Percentiles rank a stretch among this genome's conserved stretches.
phyloP scores from a whole-genome alignment of 176 grass and related monocot genomes.

The Musa troglodytarum region DNA sequence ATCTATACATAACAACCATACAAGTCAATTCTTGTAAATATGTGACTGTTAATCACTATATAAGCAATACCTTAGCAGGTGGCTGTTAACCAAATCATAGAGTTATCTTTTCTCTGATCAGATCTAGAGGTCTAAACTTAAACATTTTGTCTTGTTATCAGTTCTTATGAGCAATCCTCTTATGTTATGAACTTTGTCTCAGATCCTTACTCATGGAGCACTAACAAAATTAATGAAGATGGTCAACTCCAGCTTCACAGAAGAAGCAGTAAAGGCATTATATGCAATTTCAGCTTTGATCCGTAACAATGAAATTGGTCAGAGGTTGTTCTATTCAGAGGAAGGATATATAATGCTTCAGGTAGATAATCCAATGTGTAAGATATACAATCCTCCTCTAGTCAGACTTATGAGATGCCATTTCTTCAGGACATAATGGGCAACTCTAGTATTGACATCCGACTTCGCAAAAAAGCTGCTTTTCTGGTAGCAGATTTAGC shows the following conservation, averaged over 20 bases:
- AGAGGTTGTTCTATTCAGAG: slow-evolving; percentile 50
- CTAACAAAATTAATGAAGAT: slow-evolving; percentile 72
- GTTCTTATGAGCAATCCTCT: background rate
- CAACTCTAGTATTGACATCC: slow-evolving; percentile 33
- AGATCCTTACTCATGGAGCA: slow-evolving; percentile 77
- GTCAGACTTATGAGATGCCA: background rate
- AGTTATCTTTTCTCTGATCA: background rate
- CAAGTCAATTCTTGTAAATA: too few species aligned
- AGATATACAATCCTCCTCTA: slow-evolving; percentile 3
- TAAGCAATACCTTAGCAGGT: too few species aligned
- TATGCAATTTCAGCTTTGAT: slow-evolving; percentile 84
- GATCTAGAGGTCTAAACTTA: background rate
- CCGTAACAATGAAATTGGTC: slow-evolving; percentile 66
- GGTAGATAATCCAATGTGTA: slow-evolving; percentile 35
- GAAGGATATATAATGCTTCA: slow-evolving; percentile 65
- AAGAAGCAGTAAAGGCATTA: slow-evolving; percentile 75
- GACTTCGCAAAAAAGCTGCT: slow-evolving; percentile 65
- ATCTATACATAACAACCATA: too few species aligned
- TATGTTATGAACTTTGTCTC: slow-evolving; percentile 12
- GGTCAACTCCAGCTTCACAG: slow-evolving; percentile 57
- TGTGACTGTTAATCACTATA: too few species aligned
- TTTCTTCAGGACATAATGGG: slow-evolving; percentile 51
- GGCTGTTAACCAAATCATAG: background rate
- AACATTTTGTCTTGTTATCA: background rate
- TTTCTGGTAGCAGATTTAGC: slow-evolving; percentile 66